Evolutionary conservation across 352 stramenopile species (phyloP).

Genomic region (Hyaloperonospora arabidopsidis): DNA sequence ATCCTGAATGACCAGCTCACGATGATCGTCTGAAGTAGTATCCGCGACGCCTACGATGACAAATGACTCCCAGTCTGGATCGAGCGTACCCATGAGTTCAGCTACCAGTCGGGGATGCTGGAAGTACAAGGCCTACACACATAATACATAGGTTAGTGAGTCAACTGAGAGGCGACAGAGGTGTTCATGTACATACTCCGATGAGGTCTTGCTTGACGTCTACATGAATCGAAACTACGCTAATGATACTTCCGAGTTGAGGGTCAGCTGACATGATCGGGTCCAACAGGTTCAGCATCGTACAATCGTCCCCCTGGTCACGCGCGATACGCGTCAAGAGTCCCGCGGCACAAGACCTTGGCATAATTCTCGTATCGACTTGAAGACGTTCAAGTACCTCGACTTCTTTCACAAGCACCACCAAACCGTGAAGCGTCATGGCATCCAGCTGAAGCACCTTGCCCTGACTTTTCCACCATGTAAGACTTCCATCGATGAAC

Average conservation of each 20-base stretch:
- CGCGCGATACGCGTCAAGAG: conserved; percentile 25
- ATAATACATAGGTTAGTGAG: conserved; percentile 9
- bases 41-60: conserved; percentile 22
- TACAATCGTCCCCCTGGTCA: conserved; percentile 21
- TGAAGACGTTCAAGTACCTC: conserved; percentile 29
- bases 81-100: conserved; percentile 37
- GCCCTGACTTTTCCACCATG: conserved; percentile 21
- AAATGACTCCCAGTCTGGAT: conserved; percentile 53
- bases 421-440: conserved; percentile 32
- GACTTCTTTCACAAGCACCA: conserved; percentile 43
- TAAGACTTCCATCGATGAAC: conserved; percentile 23
- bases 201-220: conserved; percentile 40
- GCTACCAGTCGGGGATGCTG: conserved; percentile 42
- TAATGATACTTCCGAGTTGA: conserved; percentile 25
- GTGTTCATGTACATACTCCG: conserved; percentile 28
- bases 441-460: conserved; percentile 30
- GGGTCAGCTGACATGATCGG: conserved; percentile 35
- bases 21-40: conserved; percentile 5
- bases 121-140: conserved; percentile 49
- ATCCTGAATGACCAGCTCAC: conserved; percentile 16
- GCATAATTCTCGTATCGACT: background rate
- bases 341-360: background rate
- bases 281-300: conserved; percentile 39
- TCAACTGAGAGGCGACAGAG: background rate
- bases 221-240: conserved; percentile 22